These are phyloP conservation scores for Zalerion maritima DNA, from an alignment of 495 filamentous ascomycete genomes.

Conservation along the genomic window DNA sequence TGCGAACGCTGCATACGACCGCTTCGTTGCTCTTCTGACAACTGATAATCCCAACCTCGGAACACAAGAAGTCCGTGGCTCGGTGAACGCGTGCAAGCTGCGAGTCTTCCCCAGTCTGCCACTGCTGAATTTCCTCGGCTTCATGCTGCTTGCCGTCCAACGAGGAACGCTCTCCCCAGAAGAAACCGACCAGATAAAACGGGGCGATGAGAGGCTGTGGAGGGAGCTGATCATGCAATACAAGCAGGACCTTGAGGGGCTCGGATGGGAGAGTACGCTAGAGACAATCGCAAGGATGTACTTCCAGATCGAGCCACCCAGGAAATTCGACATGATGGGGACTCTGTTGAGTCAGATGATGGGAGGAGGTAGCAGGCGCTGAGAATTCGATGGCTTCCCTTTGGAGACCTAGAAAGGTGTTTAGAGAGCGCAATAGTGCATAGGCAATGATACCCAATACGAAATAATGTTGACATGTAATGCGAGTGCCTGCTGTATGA, in stretches of 20 bases:
- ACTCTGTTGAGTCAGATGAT: no score
- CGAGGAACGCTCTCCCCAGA: slow-evolving; percentile 56
- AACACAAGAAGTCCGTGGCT: slow-evolving; percentile 74
- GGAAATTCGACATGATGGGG: slow-evolving; percentile 95
- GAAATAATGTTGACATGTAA: no score
- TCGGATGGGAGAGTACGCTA: slow-evolving; percentile 70
- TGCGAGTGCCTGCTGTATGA: no score
- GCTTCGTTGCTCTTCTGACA: slow-evolving; percentile 63
- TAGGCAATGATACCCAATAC: no score
- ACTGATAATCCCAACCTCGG: slow-evolving; percentile 52
- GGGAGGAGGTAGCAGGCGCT: no score
- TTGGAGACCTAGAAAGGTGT: no score
- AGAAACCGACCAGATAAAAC: no score
- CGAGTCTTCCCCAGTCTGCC: slow-evolving; percentile 78
- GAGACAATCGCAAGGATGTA: slow-evolving; percentile 90
- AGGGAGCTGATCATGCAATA: slow-evolving; percentile 73
- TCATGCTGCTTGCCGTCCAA: slow-evolving; percentile 73
- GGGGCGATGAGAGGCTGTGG: slow-evolving; percentile 74
- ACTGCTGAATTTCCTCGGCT: slow-evolving; percentile 78
- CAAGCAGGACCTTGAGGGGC: slow-evolving; percentile 55
- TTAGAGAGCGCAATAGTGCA: no score
- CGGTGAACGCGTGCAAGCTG: slow-evolving; percentile 55
- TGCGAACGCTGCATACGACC: slow-evolving; percentile 63
- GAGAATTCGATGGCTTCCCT: no score
- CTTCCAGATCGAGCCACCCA: slow-evolving; percentile 82